Evolutionary conservation across 371 early-diverging fungal genomes (phyloP), one percentile per base, ranked within the genome.

Genomic region (Thermomucor indicae-seudaticae): DNA sequence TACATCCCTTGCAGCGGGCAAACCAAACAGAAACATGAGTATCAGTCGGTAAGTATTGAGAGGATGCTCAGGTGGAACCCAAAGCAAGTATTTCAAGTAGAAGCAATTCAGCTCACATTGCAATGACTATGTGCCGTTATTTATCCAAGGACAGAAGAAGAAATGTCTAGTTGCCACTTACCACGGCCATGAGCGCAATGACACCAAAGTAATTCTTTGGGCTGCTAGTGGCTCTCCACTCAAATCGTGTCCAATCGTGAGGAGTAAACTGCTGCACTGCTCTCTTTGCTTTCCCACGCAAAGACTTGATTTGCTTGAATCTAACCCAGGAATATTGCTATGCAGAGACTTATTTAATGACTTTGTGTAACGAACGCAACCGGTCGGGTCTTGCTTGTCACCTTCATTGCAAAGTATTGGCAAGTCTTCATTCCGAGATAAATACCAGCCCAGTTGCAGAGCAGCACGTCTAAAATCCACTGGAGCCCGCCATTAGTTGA

Each of bases 401-500:
- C 86, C 84, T 94, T 94, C 83, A 95, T 84, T 54, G 87, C 88
- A 64, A 94, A 90, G 67, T 94, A 91, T 64, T 94, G 89, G 70
- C 96, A 96, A n/a, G 90, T 86, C 72, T 94, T 94, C 89, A 97
- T 93, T 23, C 98, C 98, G 16, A 94, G 57, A 58, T 88, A 89
- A 48, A 91, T 89, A 38, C 98, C 98, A 12, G 86, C 69, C 95
- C 95, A 95, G 65, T 97, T 97, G 65, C 97, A 95, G 5, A 88
- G 32, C 12, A 96, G 64, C 4, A 97, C 96, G 76, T 97, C 98
- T 40, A 97, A 65, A 47, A 97, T 87, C 98, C 98, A 97, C 90
- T 91, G 39, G n/a, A 40, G 47, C 39, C 4, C 39, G 8, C 11
- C 12, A 49, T 39, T 11, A 39, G 20, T 17, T 7, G 47, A n/a